Base-by-base conservation (phyloP, 139 green algal species). In the Diplosphaera chodatii region DNA sequence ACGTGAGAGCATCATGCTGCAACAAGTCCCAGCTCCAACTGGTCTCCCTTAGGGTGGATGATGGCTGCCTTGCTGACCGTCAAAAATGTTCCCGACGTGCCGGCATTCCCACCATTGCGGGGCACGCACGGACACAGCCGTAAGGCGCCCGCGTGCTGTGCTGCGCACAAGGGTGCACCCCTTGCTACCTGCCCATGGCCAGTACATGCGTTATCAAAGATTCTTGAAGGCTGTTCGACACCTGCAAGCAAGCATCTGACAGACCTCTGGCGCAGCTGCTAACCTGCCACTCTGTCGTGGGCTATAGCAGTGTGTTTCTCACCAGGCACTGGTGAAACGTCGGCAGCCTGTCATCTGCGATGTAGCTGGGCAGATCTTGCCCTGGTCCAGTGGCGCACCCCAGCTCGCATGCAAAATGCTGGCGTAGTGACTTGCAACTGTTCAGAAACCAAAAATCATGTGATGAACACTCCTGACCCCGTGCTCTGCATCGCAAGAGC, bases 381-480 rank as follows among this genome's bases (percentile, higher is more conserved):
- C 77, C 80, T 32, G 81, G 67, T 74, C 81, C 80, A 15, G 78
- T 28, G 37, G 77, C 67, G 63, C 80, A 85, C 22, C 80, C 80
- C 0, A 34, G 59, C 68, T 78, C 70, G 59, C 80, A 85, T 20
- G 80, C 77, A 31, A 85, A 83, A 56, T 80, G 73, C 67, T 78
- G 41, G 27, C 27, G 64, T 33, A 85, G 72, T 18, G 67, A 70
- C 30, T 80, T 68, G 55, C 80, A 85, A 28, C 33, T 73, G 64
- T 85, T 85, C 28, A 85, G 67, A 29, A 77, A 85, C 77, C 77
- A 83, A 37, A 85, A 81, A 55, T 85, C 74, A 13, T 56, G 23
- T n/a, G 40, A 5, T 5, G 31, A 29, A 77, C 80, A 85, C 3
- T 56, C 22, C 77, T 77, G 66, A 18, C 72, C 77, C 4, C 40